phyloP scores from a whole-genome alignment of 371 early-diverging fungal species.

The Dichotomocladium elegans region DNA sequence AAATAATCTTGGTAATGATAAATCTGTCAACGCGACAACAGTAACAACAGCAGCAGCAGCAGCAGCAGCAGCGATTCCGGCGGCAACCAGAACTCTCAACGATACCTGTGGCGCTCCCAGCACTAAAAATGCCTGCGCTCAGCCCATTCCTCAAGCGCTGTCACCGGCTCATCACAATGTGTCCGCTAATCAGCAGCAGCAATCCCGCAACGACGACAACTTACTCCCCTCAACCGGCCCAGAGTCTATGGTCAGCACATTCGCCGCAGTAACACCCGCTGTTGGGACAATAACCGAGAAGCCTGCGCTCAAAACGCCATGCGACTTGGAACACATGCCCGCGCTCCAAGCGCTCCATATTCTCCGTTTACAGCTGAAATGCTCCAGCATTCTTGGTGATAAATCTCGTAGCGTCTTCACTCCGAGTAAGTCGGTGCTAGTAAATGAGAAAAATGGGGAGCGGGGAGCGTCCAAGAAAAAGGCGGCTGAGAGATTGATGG shows the following conservation, averaged over 20 bases:
- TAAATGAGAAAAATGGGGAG: no score
- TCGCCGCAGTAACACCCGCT: slow-evolving; percentile 17
- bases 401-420: slow-evolving; percentile 8
- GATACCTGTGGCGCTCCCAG: not conserved
- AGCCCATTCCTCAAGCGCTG: not conserved
- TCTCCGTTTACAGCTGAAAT: slow-evolving; percentile 31
- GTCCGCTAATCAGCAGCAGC: not conserved
- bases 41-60: not conserved
- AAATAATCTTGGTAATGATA: not conserved
- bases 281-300: slow-evolving; percentile 17
- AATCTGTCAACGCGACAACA: not conserved
- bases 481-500: no score
- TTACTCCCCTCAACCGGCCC: not conserved
- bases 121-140: no score
- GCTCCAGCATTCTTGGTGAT: slow-evolving; percentile 24
- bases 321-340: slow-evolving; percentile 31
- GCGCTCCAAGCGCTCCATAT: slow-evolving; percentile 39
- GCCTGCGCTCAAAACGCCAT: slow-evolving; percentile 23
- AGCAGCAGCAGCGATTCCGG: not conserved
- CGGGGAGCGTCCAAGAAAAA: no score
- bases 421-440: slow-evolving; percentile 42
- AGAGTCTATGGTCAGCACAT: slow-evolving; percentile 18
- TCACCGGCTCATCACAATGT: not conserved
- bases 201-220: not conserved
- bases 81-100: not conserved